phyloP scores from a whole-genome alignment of 192 early-diverging fungal genomes.

The Coemansia sp. region DNA sequence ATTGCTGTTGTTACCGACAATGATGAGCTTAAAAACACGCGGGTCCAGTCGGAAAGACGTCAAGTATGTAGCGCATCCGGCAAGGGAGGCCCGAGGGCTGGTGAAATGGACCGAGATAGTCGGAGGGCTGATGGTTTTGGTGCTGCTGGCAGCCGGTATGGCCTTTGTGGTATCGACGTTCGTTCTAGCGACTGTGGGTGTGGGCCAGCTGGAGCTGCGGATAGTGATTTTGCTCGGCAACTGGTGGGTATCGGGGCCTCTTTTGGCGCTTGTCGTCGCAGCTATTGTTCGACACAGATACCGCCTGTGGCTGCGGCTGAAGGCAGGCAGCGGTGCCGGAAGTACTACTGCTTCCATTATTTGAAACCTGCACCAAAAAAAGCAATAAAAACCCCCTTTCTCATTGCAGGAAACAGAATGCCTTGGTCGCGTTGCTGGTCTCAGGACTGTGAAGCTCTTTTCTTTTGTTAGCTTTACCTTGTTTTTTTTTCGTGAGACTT shows the following conservation, averaged over 20 bases:
- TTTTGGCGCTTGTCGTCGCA: conserved; percentile 10
- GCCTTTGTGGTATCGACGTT: conserved; percentile 37
- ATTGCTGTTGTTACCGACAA: background rate
- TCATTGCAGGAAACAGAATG: too few species aligned
- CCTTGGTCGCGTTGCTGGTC: too few species aligned
- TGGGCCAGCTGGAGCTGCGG: conserved; percentile 51
- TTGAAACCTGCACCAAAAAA: too few species aligned
- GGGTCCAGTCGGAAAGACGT: background rate
- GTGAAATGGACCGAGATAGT: conserved; percentile 19
- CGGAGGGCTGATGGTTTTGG: conserved; percentile 35
- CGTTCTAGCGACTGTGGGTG: conserved; percentile 40
- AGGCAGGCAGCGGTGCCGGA: conserved; percentile 1
- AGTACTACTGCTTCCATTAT: background rate
- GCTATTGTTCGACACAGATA: conserved; percentile 21
- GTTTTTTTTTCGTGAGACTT: too few species aligned
- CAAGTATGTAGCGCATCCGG: conserved; percentile 5
- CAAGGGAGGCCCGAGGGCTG: background rate
- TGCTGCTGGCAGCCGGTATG: conserved; percentile 23
- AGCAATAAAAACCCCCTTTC: too few species aligned
- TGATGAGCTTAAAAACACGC: background rate
- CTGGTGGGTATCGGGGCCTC: conserved; percentile 36
- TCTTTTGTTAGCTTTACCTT: too few species aligned
- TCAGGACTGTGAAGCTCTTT: too few species aligned
- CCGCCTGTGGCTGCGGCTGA: conserved; percentile 22
- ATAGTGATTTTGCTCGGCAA: conserved; percentile 32